phyloP scores from a whole-genome alignment of 352 stramenopile species.

The Phytophthora aleatoria region DNA sequence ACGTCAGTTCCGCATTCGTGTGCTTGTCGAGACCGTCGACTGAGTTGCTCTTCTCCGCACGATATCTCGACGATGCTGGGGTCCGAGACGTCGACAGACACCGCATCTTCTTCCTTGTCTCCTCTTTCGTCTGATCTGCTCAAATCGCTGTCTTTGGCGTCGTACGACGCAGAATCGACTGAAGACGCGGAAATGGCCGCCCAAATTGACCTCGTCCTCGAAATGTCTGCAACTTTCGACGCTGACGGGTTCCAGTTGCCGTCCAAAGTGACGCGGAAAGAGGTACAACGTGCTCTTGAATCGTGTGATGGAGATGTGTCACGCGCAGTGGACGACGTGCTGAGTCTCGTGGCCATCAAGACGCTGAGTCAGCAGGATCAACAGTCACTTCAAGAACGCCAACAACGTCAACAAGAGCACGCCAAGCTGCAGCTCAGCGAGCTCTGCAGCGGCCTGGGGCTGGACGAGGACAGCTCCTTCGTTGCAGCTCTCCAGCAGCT shows the following conservation, averaged over 20 bases:
- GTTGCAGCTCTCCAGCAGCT: conserved; percentile 52
- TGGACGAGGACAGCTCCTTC: conserved; percentile 57
- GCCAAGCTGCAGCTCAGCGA: conserved; percentile 55
- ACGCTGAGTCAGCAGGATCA: conserved; percentile 48
- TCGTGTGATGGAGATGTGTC: conserved; percentile 50
- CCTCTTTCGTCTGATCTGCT: conserved; percentile 24
- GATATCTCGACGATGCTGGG: conserved; percentile 13
- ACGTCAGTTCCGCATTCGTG: conserved; percentile 8
- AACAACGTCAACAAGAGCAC: conserved; percentile 9
- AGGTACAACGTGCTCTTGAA: conserved; percentile 42
- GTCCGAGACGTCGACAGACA: not conserved
- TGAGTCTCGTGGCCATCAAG: conserved; percentile 61
- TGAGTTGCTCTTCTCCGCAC: conserved; percentile 2
- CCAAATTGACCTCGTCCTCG: conserved; percentile 55
- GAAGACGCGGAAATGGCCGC: conserved; percentile 7
- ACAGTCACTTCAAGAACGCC: conserved; percentile 20
- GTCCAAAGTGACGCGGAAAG: conserved; percentile 35
- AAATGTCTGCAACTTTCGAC: conserved; percentile 52
- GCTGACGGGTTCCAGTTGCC: conserved; percentile 46
- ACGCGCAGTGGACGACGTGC: conserved; percentile 59
- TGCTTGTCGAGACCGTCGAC: conserved; percentile 9
- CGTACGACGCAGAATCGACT: conserved; percentile 1
- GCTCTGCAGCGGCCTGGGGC: conserved; percentile 59
- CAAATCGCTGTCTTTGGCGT: conserved; percentile 3
- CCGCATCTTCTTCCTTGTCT: conserved; percentile 13